These are phyloP conservation scores for Arachnomyces sp. DNA, from an alignment of 2,329 filamentous ascomycete genomes.

Conservation along the genomic window DNA sequence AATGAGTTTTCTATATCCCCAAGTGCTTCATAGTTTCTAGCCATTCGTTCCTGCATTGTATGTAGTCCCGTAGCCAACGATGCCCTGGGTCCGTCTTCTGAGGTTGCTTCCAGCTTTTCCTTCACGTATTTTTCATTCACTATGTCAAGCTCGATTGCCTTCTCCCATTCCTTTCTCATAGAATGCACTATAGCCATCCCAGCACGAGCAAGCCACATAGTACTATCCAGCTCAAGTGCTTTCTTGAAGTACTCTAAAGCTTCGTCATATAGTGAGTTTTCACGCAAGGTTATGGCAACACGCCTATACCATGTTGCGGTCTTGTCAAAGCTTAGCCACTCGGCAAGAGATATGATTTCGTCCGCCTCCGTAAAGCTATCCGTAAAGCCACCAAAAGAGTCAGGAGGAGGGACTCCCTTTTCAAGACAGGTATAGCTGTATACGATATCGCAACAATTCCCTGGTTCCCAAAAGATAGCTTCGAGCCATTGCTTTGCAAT, in stretches of 20 bases:
- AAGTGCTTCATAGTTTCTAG: constrained; percentile 5
- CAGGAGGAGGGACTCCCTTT: neutral
- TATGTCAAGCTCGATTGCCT: constrained; percentile 9
- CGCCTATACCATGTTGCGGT: constrained; percentile 12
- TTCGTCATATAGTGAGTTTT: constrained; percentile 7
- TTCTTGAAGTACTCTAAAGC: constrained; percentile 10
- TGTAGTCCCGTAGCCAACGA: neutral
- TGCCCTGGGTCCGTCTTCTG: neutral
- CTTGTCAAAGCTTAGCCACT: constrained; percentile 11
- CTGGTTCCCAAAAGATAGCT: neutral
- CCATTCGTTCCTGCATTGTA: constrained; percentile 1
- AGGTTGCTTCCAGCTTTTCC: neutral
- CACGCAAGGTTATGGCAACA: constrained; percentile 11
- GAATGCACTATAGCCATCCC: constrained; percentile 8
- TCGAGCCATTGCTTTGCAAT: constrained; percentile 7
- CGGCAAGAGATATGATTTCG: constrained; percentile 8
- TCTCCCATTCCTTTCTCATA: constrained; percentile 7
- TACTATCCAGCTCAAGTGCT: constrained; percentile 10
- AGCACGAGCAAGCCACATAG: constrained; percentile 6
- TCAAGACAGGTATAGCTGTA: neutral
- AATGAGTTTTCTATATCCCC: constrained; percentile 4
- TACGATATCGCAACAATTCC: neutral
- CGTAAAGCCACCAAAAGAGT: neutral
- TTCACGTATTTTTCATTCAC: constrained; percentile 2
- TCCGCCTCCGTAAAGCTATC: neutral